Percentiles rank a stretch among this genome's conserved stretches.
These are phyloP conservation scores for Yamadazyma oceani DNA, from an alignment of 1,139 yeast genomes.

Conservation along the genomic window DNA sequence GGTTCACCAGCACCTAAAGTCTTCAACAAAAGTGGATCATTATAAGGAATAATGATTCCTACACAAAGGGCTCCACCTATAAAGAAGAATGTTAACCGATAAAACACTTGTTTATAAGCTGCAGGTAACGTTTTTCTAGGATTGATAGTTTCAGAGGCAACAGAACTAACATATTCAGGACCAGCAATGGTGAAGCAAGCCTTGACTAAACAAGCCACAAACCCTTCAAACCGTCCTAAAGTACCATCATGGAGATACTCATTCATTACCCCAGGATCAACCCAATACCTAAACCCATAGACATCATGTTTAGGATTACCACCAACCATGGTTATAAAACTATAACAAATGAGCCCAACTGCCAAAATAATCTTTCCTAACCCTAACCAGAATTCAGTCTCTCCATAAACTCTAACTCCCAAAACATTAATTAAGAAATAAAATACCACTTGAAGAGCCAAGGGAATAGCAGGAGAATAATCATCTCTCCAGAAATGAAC, in stretches of 20 bases:
- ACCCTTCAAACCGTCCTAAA: constrained; percentile 55
- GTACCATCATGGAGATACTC: constrained; percentile 32
- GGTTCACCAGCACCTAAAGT: constrained; percentile 37
- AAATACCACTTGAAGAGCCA: constrained; percentile 63
- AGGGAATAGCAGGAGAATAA: constrained; percentile 65
- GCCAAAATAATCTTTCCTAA: constrained; percentile 58
- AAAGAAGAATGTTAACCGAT: constrained; percentile 68
- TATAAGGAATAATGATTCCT: constrained; percentile 74
- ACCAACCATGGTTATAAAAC: constrained; percentile 53
- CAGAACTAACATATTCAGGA: constrained; percentile 64
- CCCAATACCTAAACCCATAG: constrained; percentile 68
- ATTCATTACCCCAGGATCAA: constrained; percentile 59
- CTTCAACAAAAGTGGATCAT: constrained; percentile 50
- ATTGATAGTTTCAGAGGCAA: constrained; percentile 74
- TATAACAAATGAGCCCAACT: constrained; percentile 49
- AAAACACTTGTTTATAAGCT: constrained; percentile 73
- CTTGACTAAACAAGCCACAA: constrained; percentile 63
- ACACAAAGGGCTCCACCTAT: constrained; percentile 46
- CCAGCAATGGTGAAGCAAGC: constrained; percentile 80
- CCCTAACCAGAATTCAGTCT: constrained; percentile 67
- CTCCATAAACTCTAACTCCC: constrained; percentile 64
- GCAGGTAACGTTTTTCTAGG: constrained; percentile 75
- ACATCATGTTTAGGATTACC: constrained; percentile 62
- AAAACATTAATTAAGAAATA: constrained; percentile 63
- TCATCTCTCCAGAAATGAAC: constrained; percentile 79